These are phyloP conservation scores for Suillus paluster DNA, from an alignment of 768 basidiomycete genomes.

Conservation along the genomic window DNA sequence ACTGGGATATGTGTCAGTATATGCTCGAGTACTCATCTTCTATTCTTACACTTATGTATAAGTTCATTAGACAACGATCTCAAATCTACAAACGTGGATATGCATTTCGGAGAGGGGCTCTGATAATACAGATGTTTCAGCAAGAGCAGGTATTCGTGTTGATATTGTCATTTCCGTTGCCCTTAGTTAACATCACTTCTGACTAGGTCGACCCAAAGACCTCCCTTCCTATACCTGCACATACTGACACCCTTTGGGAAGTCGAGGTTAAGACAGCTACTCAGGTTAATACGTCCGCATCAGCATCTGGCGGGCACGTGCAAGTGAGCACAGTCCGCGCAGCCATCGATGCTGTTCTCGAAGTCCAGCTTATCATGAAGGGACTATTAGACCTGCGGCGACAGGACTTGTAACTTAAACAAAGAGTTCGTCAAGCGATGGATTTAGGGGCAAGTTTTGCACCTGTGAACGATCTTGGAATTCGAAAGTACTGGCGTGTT, in stretches of 20 bases:
- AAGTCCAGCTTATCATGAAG: conserved; percentile 85
- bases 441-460: no score
- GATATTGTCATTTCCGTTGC: not conserved
- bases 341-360: conserved; percentile 74
- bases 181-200: not conserved
- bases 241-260: conserved; percentile 82
- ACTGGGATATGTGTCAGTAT: conserved; percentile 71
- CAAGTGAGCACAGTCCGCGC: conserved; percentile 76
- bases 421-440: no score
- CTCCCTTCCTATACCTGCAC: conserved; percentile 76
- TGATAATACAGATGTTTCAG: conserved; percentile 84
- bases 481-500: no score
- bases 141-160: conserved; percentile 67
- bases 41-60: not conserved
- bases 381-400: conserved; percentile 78
- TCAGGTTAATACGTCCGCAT: conserved; percentile 69
- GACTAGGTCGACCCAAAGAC: conserved; percentile 74
- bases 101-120: conserved; percentile 67
- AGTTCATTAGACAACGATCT: conserved; percentile 54
- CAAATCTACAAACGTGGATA: conserved; percentile 86
- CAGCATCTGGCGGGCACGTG: conserved; percentile 27
- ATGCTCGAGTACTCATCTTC: not conserved
- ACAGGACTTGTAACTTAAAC: conserved; percentile 58
- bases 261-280: conserved; percentile 85
- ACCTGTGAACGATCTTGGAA: no score